Conservation (phyloP, 192 early-diverging fungal genomes). For the Coemansia nantahalensis region DNA sequence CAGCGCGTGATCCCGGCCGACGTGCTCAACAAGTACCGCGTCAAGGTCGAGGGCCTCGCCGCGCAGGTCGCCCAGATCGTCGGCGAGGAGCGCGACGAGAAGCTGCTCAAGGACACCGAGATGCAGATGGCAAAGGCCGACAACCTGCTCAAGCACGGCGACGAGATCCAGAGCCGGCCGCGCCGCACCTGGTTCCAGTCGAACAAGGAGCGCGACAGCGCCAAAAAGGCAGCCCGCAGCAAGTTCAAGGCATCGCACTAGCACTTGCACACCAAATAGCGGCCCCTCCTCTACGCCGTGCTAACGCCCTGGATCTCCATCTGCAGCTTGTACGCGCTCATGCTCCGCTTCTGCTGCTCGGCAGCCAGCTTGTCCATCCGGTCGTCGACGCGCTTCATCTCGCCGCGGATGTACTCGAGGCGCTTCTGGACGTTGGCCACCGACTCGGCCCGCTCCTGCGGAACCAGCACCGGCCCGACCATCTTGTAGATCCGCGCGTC, state of each 20-base stretch:
- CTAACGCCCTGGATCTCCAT: constrained; percentile 44
- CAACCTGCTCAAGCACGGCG: constrained; percentile 79
- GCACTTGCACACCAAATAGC: no score
- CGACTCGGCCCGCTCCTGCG: constrained; percentile 88
- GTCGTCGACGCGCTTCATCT: constrained; percentile 85
- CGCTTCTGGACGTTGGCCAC: constrained; percentile 88
- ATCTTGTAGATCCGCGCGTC: constrained; percentile 92
- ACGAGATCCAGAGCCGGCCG: constrained; percentile 88
- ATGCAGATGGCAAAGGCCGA: constrained; percentile 86
- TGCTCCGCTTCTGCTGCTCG: constrained; percentile 81
- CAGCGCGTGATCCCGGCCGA: constrained; percentile 83
- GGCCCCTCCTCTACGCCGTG: constrained; percentile 6
- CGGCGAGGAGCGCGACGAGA: constrained; percentile 76
- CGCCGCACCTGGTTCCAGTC: constrained; percentile 95
- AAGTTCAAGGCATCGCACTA: constrained; percentile 9
- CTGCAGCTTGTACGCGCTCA: constrained; percentile 63
- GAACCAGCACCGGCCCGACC: constrained; percentile 93
- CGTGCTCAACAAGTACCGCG: constrained; percentile 74
- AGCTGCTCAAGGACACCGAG: constrained; percentile 76
- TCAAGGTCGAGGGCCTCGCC: constrained; percentile 64
- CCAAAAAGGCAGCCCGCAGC: constrained; percentile 43
- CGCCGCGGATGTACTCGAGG: constrained; percentile 81
- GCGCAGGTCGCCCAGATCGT: constrained; percentile 67
- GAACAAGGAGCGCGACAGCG: constrained; percentile 65
- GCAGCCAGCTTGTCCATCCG: constrained; percentile 77